Conservation (phyloP, 2,329 filamentous ascomycete species). For the Fusarium kyushuense region DNA sequence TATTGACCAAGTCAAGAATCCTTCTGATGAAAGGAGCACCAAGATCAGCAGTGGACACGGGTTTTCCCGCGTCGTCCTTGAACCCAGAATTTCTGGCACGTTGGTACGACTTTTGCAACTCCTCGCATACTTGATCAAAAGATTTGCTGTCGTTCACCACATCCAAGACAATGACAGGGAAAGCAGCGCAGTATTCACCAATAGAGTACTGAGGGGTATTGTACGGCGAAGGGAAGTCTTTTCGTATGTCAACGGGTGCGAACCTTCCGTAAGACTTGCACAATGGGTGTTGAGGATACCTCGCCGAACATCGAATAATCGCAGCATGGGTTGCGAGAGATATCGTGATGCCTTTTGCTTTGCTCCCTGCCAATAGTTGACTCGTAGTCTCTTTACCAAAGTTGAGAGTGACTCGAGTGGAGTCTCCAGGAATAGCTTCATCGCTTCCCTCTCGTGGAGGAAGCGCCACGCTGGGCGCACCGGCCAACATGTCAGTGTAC, state of each 20-base stretch:
- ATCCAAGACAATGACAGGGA: slow-evolving; percentile 24
- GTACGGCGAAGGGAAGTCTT: slow-evolving; percentile 46
- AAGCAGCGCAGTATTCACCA: slow-evolving; percentile 37
- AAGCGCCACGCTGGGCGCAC: slow-evolving; percentile 6
- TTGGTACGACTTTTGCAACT: slow-evolving; percentile 45
- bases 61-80: slow-evolving; percentile 37
- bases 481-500: slow-evolving; percentile 12
- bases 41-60: slow-evolving; percentile 28
- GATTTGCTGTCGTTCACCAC: slow-evolving; percentile 27
- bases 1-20: slow-evolving; percentile 28
- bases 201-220: slow-evolving; percentile 43
- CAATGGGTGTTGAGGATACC: slow-evolving; percentile 44
- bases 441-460: slow-evolving; percentile 3
- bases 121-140: slow-evolving; percentile 41
- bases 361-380: not conserved
- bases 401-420: not conserved
- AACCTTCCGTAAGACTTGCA: slow-evolving; percentile 50
- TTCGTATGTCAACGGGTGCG: slow-evolving; percentile 47
- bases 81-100: slow-evolving; percentile 46
- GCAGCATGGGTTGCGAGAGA: slow-evolving; percentile 50
- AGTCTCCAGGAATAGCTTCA: not conserved
- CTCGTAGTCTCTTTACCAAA: slow-evolving; percentile 5
- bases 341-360: slow-evolving; percentile 40
- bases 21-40: slow-evolving; percentile 32
- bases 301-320: slow-evolving; percentile 44